phyloP scores from a whole-genome alignment of 768 basidiomycete genomes.

The Leccinum boreale region DNA sequence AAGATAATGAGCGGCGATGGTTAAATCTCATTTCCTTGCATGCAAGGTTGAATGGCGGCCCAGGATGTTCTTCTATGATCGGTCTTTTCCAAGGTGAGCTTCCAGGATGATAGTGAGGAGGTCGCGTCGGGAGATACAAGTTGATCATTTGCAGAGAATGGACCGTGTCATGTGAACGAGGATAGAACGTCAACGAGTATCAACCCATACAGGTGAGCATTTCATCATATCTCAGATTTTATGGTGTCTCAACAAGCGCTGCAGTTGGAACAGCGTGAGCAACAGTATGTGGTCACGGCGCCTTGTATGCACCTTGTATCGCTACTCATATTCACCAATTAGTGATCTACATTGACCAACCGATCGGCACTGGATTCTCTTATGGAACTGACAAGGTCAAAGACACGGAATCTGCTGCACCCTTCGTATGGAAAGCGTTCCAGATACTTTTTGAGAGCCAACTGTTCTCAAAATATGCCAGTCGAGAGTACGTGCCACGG shows the following conservation, averaged over 20 bases:
- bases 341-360: constrained; percentile 75
- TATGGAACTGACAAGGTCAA: constrained; percentile 56
- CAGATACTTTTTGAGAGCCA: constrained; percentile 60
- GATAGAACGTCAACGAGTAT: constrained; percentile 50
- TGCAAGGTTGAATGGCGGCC: constrained; percentile 54
- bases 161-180: constrained; percentile 57
- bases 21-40: background rate
- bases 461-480: constrained; percentile 46
- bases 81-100: constrained; percentile 60
- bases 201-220: constrained; percentile 56
- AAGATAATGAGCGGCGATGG: background rate
- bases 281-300: constrained; percentile 44
- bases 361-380: constrained; percentile 64
- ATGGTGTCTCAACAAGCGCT: background rate
- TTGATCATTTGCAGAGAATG: constrained; percentile 43
- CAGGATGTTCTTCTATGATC: constrained; percentile 62
- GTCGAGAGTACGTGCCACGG: constrained; percentile 44
- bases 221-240: background rate
- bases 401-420: constrained; percentile 47
- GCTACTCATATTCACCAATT: background rate
- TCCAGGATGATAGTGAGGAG: background rate
- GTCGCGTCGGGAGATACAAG: background rate
- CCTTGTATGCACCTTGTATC: background rate
- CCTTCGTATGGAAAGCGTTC: constrained; percentile 59
- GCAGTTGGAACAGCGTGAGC: constrained; percentile 65